phyloP scores from a whole-genome alignment of 345 rosid species.

The Zanthoxylum bungeanum region DNA sequence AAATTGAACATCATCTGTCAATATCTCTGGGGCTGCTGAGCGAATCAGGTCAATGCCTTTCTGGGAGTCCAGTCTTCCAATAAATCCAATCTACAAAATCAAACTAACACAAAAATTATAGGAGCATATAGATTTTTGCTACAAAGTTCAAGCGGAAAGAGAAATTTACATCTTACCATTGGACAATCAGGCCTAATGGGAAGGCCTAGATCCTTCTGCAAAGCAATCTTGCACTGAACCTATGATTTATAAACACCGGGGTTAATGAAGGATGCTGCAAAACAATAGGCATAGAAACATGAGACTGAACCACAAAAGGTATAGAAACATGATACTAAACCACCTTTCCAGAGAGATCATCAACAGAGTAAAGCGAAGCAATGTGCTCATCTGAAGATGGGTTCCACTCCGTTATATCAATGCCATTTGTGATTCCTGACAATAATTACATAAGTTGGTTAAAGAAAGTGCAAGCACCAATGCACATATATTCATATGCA shows the following conservation, averaged over 20 bases:
- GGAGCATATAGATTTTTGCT: background rate
- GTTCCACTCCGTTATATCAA: conserved; percentile 77
- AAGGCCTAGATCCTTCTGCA: conserved; percentile 89
- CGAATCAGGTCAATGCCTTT: conserved; percentile 89
- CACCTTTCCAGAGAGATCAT: conserved; percentile 85
- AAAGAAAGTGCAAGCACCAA: background rate
- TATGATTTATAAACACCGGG: conserved; percentile 30
- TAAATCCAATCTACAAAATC: conserved; percentile 75
- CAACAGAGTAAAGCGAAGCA: conserved; percentile 55
- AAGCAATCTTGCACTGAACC: conserved; percentile 78
- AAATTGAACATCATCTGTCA: conserved; percentile 87
- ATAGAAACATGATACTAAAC: too few species aligned
- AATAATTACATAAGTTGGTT: conserved; percentile 5
- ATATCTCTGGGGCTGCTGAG: conserved; percentile 63
- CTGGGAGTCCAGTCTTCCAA: conserved; percentile 93
- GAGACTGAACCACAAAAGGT: too few species aligned
- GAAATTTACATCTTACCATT: conserved; percentile 45
- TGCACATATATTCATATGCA: background rate
- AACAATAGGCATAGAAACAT: background rate
- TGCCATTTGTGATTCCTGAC: conserved; percentile 91
- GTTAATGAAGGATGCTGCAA: conserved; percentile 18
- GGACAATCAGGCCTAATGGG: conserved; percentile 85
- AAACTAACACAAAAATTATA: conserved; percentile 19
- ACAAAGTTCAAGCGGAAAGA: background rate
- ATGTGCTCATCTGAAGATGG: conserved; percentile 72